Evolutionary conservation across 2,329 filamentous ascomycete genomes (phyloP), one percentile per base, ranked within the genome.

Genomic region (Dactylellina sp.): DNA sequence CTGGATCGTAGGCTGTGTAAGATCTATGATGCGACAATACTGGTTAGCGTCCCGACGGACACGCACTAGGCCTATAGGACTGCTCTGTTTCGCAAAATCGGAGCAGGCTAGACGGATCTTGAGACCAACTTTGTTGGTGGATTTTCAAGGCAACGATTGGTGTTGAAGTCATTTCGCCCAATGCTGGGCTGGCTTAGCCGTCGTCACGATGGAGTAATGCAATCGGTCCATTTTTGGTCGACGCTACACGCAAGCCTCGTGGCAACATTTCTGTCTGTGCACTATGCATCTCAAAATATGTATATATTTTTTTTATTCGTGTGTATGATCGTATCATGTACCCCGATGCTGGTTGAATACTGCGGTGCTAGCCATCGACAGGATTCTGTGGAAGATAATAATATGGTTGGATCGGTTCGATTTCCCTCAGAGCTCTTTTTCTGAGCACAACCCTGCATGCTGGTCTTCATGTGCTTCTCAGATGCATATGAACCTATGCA

Each of bases 1-100:
- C 68, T 72, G 68, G 68, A 60, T 59, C 39, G 44, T 24, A 16
- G 68, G 68, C 68, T 72, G 68, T 72, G 63, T 20, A 46, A 9
- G 9, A 59, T 46, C 53, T 39, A 59, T 59, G 53, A 64, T 50
- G 46, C 46, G 46, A 50, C 46, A 14, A 22, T 32, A 9, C 44
- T 47, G 9, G 12, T 47, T 47, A 47, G 44, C 18, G 44, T 47
- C 16, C n/a, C n/a, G n/a, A 5, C 12, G 6, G 46, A 50, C 14
- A 3, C 9, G n/a, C 6, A n/a, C 5, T 20, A n/a, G 9, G 46
- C 4, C 12, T 25, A 44, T 11, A 4, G 3, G 39, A 4, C 12
- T 42, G 3, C 5, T 4, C 5, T 22, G 25, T 37, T 35, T 57
- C 53, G 53, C 53, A 57, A 42, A 42, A n/a, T 9, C 14, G 22